Percentiles rank a stretch among this genome's conserved stretches.
phyloP scores from a whole-genome alignment of 2,329 filamentous ascomycete species.

The Fusarium chaquense region DNA sequence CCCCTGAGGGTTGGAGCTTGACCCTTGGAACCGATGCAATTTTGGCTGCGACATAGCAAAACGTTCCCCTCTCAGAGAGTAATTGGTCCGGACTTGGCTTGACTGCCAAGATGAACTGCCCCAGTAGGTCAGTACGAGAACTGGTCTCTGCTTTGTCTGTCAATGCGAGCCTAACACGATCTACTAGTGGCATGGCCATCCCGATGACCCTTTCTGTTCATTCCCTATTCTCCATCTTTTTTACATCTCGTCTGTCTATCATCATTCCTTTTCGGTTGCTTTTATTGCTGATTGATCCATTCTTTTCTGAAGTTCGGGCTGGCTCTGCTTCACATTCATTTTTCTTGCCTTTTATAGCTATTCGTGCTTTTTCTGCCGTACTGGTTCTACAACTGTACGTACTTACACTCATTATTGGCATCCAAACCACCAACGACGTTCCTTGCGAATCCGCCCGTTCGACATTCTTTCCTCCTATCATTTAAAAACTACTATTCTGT shows the following conservation, averaged over 20 bases:
- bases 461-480: constrained; percentile 43
- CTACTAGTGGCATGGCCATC: constrained; percentile 25
- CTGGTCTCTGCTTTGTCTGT: constrained; percentile 13
- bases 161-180: constrained; percentile 14
- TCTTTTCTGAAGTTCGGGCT: constrained; percentile 42
- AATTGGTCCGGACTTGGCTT: constrained; percentile 24
- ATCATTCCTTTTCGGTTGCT: constrained; percentile 41
- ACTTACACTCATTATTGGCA: constrained; percentile 28
- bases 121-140: constrained; percentile 5
- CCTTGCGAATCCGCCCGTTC: constrained; percentile 36
- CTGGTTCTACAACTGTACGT: constrained; percentile 1
- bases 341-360: constrained; percentile 21
- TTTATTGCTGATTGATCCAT: constrained; percentile 27
- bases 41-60: constrained; percentile 43
- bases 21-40: constrained; percentile 50
- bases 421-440: constrained; percentile 33
- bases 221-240: constrained; percentile 34
- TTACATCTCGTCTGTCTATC: constrained; percentile 32
- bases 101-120: constrained; percentile 31
- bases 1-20: constrained; percentile 39
- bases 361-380: constrained; percentile 14
- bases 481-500: background rate
- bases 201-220: constrained; percentile 20
- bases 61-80: constrained; percentile 14
- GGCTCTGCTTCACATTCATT: constrained; percentile 41